Evolutionary conservation across 2,329 filamentous ascomycete species (phyloP), one percentile per base, ranked within the genome.

Genomic region (Fusarium agapanthi): DNA sequence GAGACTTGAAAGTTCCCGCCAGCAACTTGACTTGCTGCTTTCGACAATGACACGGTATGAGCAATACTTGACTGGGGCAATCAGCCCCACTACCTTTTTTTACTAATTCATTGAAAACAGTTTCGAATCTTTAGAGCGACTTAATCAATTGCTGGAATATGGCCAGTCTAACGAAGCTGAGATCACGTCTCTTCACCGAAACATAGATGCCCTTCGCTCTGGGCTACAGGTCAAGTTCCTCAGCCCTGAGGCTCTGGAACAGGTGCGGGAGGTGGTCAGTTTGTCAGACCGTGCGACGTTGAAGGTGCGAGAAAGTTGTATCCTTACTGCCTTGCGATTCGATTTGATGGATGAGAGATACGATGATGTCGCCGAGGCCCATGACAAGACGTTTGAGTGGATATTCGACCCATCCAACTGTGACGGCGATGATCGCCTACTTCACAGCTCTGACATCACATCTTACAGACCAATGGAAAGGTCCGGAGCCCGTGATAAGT

Each of bases 381-480:
- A 30, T 12, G 26, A 47, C 0, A 30, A 28, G 44, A 47, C 44
- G 6, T 47, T 47, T 6, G 9, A 28, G 9, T 47, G 44, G 44
- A 28, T 47, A 16, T 47, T 30, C 13, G 13, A 22, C 44, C 3
- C 26, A 7, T 15, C 2, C 13, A 6, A 40, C 22, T 6, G 14
- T 11, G n/a, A 24, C 10, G n/a, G 11, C 15, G 3, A 43, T 18
- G n/a, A 3, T 24, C 10, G 6, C 0, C 6, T 1, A 7, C 2
- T 43, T 8, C 0, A 24, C 10, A 24, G n/a, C 40, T 0, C 3
- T 24, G 0, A 6, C n/a, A 26, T 5, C 6, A 43, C n/a, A 24
- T 24, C 40, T 24, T 12, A 43, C n/a, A 24, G 0, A 24, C 15
- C n/a, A 12, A 24, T 1, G 11, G 16, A 20, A 28, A 15, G 0